Base-by-base conservation (phyloP, 2,329 filamentous ascomycete species). In the Gremmenia infestans region DNA sequence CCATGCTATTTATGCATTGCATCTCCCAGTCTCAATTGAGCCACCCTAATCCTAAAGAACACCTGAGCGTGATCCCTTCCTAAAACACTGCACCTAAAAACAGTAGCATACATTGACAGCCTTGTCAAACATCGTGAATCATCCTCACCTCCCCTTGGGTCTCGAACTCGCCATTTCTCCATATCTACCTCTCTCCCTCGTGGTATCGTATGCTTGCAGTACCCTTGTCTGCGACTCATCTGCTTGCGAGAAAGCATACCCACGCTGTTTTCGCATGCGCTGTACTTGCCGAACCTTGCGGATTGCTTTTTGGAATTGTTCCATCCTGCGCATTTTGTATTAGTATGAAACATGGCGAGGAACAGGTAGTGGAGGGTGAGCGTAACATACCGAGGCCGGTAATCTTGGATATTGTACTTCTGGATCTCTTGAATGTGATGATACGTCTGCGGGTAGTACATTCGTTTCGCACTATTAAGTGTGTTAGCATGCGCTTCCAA, bases 321-420 rank as follows among this genome's bases (percentile, higher is more conserved):
- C 94, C 94, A 99, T 99, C 69, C 89, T 93, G 61, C 59, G 25
- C n/a, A 42, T 28, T 46, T 49, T 48, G 63, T 46, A 62, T 40
- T 42, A 19, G 14, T 45, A 42, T 11, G 50, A 37, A 42, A 2
- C 40, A 36, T 32, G 53, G 25, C 19, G 22, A 35, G 19, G 35
- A 17, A 43, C 23, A 5, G 50, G 50, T 46, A 12, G 9, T 11
- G 19, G 37, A 48, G 48, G 58, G 17, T 12, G 32, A 40, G 12
- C 35, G 36, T 9, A 50, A 78, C 81, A 65, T 81, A 92, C 89
- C 94, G 86, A 60, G 94, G 94, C 69, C 94, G 81, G 74, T 99
- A 99, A 76, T 99, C 94, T 76, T 99, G 94, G 58, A 99, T 96
- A 68, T 99, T 99, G 77, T 97, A 99, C 76, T 99, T 99, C 73